Conservation (phyloP, 2,329 filamentous ascomycete genomes). For the Aspergillus tanneri region DNA sequence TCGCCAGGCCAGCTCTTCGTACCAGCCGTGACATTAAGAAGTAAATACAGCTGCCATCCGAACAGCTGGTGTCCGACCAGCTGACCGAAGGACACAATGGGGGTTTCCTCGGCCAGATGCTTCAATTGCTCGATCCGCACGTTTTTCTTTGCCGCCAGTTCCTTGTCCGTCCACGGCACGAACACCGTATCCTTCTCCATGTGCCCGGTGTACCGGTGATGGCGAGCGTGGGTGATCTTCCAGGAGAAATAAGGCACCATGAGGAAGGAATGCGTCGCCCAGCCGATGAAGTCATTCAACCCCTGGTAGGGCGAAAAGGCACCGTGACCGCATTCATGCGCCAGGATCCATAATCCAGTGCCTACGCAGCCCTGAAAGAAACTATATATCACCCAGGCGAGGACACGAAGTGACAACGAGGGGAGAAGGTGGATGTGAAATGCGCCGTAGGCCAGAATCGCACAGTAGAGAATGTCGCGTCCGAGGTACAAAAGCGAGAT, state of each 20-base stretch:
- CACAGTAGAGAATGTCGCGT: constrained; percentile 55
- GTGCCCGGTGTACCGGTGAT: constrained; percentile 68
- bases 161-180: constrained; percentile 52
- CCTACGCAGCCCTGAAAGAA: constrained; percentile 65
- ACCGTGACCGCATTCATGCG: constrained; percentile 69
- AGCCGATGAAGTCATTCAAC: constrained; percentile 63
- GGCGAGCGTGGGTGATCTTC: constrained; percentile 68
- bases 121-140: constrained; percentile 54
- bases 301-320: constrained; percentile 60
- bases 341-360: constrained; percentile 69
- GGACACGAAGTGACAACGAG: constrained; percentile 44
- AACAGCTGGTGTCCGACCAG: constrained; percentile 63
- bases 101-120: constrained; percentile 58
- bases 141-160: constrained; percentile 39
- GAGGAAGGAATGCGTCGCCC: constrained; percentile 64
- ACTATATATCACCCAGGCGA: constrained; percentile 60
- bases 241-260: constrained; percentile 71
- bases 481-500: constrained; percentile 57
- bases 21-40: constrained; percentile 58
- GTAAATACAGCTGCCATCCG: constrained; percentile 64
- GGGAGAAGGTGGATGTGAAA: constrained; percentile 56
- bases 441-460: constrained; percentile 51
- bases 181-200: constrained; percentile 68
- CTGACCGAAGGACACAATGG: constrained; percentile 54
- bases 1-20: constrained; percentile 44